Conservation (phyloP, 2,329 filamentous ascomycete genomes). For the Pseudocercospora vitis region DNA sequence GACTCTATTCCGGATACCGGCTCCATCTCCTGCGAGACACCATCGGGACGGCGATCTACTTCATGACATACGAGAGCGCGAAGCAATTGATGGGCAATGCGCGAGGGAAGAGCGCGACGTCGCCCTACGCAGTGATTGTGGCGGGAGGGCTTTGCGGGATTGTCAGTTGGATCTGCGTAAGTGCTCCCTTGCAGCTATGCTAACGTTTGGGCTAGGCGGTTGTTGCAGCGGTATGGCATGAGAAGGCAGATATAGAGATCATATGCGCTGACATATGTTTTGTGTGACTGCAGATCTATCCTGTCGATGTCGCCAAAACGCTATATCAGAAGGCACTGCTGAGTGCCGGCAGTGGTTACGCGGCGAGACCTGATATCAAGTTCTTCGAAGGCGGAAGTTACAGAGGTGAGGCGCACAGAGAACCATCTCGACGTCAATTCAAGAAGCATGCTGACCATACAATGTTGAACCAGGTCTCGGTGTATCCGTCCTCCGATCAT, state of each 20-base stretch:
- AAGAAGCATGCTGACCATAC: neutral
- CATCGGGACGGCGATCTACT: conserved; percentile 80
- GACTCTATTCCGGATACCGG: conserved; percentile 77
- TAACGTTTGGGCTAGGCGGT: neutral
- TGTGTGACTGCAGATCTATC: conserved; percentile 47
- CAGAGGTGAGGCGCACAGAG: conserved; percentile 54
- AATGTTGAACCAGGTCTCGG: conserved; percentile 55
- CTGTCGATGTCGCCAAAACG: conserved; percentile 78
- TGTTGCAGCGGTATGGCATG: conserved; percentile 1
- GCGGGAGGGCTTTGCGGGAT: conserved; percentile 80
- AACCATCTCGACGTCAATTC: neutral
- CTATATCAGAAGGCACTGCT: conserved; percentile 82
- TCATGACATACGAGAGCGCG: conserved; percentile 83
- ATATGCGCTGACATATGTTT: conserved; percentile 5
- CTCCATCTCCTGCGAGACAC: conserved; percentile 85
- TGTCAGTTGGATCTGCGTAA: conserved; percentile 77
- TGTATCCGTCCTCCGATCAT: conserved; percentile 80
- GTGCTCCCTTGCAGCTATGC: conserved; percentile 37
- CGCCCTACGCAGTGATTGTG: conserved; percentile 73
- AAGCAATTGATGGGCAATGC: conserved; percentile 79
- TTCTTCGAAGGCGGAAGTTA: conserved; percentile 80
- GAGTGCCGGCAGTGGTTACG: conserved; percentile 58
- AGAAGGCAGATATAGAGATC: neutral
- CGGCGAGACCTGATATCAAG: conserved; percentile 64
- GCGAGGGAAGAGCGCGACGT: conserved; percentile 70